Percentiles rank a stretch among this genome's conserved stretches.
These are phyloP conservation scores for Chrysanthemum seticuspe DNA, from an alignment of 129 eudicot species.

Conservation along the genomic window DNA sequence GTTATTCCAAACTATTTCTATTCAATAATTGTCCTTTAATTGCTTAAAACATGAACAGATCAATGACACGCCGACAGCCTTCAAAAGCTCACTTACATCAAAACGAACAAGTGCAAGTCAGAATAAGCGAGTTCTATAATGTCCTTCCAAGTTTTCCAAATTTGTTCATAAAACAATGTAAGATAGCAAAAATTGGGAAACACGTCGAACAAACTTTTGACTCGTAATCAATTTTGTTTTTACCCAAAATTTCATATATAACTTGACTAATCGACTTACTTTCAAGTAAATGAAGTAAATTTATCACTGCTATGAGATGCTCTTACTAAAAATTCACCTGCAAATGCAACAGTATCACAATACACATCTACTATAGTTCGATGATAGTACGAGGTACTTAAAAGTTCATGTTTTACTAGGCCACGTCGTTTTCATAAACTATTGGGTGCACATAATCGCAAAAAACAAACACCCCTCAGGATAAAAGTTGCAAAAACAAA, in stretches of 20 bases:
- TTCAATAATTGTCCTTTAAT: not conserved
- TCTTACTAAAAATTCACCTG: not conserved
- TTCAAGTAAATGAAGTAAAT: too few species aligned
- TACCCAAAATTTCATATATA: too few species aligned
- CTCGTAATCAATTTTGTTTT: too few species aligned
- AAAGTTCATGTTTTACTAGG: slow-evolving; percentile 1
- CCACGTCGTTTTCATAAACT: not conserved
- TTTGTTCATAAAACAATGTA: too few species aligned
- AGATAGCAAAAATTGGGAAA: too few species aligned
- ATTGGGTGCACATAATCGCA: slow-evolving; percentile 16
- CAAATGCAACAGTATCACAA: slow-evolving; percentile 2
- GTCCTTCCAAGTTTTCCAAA: too few species aligned
- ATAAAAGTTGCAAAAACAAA: slow-evolving; percentile 16
- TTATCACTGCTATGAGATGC: too few species aligned
- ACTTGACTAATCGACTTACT: too few species aligned
- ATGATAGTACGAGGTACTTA: slow-evolving; percentile 4
- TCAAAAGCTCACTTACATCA: not conserved
- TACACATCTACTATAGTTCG: not conserved
- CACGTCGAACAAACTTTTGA: too few species aligned
- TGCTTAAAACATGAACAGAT: not conserved
- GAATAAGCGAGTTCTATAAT: too few species aligned
- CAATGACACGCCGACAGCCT: not conserved
- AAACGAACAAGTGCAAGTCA: too few species aligned
- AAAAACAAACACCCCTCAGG: slow-evolving; percentile 12
- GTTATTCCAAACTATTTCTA: not conserved